A percentile compares a stretch with the other conserved stretches of the same genome.
phyloP scores from a whole-genome alignment of 1,139 yeast genomes.

The Sugiyamaella pinicola region DNA sequence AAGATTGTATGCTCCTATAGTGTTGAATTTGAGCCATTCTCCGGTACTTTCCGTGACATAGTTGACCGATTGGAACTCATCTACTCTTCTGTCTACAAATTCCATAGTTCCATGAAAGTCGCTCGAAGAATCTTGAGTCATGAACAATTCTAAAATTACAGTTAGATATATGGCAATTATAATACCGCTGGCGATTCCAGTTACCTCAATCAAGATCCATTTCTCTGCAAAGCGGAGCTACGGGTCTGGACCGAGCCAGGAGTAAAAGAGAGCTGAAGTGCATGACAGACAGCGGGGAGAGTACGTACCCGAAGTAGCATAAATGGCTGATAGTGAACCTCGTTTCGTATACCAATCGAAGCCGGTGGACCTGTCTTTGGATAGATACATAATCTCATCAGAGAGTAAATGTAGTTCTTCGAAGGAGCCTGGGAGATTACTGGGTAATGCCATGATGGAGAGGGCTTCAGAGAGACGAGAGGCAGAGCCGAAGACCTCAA shows the following conservation, averaged over 20 bases:
- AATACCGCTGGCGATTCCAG: too few species aligned
- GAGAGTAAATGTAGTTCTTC: conserved; percentile 72
- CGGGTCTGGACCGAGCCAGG: too few species aligned
- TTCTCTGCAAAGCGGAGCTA: too few species aligned
- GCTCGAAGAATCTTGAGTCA: conserved; percentile 72
- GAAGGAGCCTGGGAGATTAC: conserved; percentile 53
- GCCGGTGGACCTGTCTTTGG: conserved; percentile 83
- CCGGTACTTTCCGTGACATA: conserved; percentile 61
- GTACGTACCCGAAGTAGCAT: conserved; percentile 51
- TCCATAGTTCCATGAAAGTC: conserved; percentile 58
- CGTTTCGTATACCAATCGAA: conserved; percentile 94
- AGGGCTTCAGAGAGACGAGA: conserved; percentile 49
- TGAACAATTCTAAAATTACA: conserved; percentile 61
- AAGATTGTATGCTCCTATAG: conserved; percentile 65
- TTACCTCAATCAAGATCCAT: too few species aligned
- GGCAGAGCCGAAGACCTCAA: conserved; percentile 46
- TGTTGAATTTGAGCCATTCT: conserved; percentile 77
- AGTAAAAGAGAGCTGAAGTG: too few species aligned
- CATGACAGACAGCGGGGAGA: too few species aligned
- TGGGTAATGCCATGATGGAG: conserved; percentile 57
- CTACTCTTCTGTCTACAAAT: conserved; percentile 65
- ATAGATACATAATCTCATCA: conserved; percentile 79
- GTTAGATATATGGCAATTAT: too few species aligned
- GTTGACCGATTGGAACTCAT: conserved; percentile 58
- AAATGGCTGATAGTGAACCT: conserved; percentile 65